Base-by-base conservation (phyloP, 495 filamentous ascomycete genomes). In the Clavariopsis aquatica region DNA sequence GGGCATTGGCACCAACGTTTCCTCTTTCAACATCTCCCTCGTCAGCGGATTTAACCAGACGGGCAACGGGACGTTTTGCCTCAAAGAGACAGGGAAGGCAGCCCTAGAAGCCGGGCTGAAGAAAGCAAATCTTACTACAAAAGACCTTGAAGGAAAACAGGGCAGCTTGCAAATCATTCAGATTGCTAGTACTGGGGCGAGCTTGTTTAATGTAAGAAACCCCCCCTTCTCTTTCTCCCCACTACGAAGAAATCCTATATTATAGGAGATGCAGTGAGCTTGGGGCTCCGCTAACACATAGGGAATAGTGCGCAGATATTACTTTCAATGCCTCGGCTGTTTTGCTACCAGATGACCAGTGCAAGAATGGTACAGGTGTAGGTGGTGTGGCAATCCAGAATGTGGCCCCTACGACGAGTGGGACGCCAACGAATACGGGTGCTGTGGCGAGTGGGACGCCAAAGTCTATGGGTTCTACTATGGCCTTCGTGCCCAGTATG, bases 151-250 rank as follows among this genome's bases (percentile, higher is more conserved):
- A 24, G 86, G 86, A 17, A 66, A 62, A 26, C 71, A 77, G 38
- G 86, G 75, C 12, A 80, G 73, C 38, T 63, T 88, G 52, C 86
- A 88, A 72, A 75, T 89, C 29, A 77, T 87, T 23, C 86, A 85
- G 26, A 69, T 81, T 7, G 77, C 75, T 4, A 57, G 63, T 0
- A 75, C 57, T 8, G 86, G 85, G 7, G 73, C 69, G 49, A 78
- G 80, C 8, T 66, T 89, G 53, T 89, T 87, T 65, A 89, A 87
- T 66, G 84, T 85, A 73, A 72, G 83, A 57, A 57, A n/a, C 55
- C 27, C n/a, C 23, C 23, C 49, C 22, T 23, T 13, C 23, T 26
- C 23, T 23, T 8, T 26, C 49, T n/a, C n/a, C 2, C 22, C 23
- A 10, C 49, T 8, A 12, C 22, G 19, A 12, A 19, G 3, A 52